A percentile compares a stretch with the other conserved stretches of the same genome.
phyloP scores from a whole-genome alignment of 2,329 filamentous ascomycete species.

The Chrysoporthe deuterocubensis region DNA sequence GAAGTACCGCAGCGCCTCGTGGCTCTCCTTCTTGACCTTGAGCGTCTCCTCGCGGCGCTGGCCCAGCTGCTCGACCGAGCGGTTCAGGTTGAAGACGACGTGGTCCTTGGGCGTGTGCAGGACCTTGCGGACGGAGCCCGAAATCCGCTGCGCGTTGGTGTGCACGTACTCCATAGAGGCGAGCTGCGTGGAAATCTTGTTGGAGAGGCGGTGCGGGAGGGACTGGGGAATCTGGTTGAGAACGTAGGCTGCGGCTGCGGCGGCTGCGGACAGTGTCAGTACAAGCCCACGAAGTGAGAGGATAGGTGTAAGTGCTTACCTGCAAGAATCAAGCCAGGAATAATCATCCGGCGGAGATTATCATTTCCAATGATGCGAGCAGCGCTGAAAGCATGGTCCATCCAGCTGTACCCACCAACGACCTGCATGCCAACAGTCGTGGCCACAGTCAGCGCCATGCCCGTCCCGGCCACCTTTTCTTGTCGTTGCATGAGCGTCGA shows the following conservation, averaged over 20 bases:
- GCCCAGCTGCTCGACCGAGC: conserved; percentile 82
- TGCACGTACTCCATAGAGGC: conserved; percentile 90
- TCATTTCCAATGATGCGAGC: conserved; percentile 80
- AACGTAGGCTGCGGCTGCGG: conserved; percentile 78
- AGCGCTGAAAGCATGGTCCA: conserved; percentile 83
- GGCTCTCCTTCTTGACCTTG: conserved; percentile 81
- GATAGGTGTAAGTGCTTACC: conserved; percentile 60
- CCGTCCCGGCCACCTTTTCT: conserved; percentile 91
- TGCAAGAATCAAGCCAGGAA: conserved; percentile 79
- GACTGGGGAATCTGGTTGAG: conserved; percentile 87
- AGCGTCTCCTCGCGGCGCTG: conserved; percentile 79
- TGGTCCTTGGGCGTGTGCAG: conserved; percentile 86
- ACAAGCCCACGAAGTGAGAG: conserved; percentile 21
- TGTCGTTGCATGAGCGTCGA: conserved; percentile 82
- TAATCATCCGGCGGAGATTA: conserved; percentile 77
- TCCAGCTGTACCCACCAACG: conserved; percentile 83
- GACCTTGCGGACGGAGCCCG: conserved; percentile 83
- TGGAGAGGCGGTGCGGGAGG: conserved; percentile 80
- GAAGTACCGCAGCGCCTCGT: conserved; percentile 90
- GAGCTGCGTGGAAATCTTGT: conserved; percentile 83
- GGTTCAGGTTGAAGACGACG: conserved; percentile 80
- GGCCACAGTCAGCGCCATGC: conserved; percentile 90
- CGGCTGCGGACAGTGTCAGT: conserved; percentile 55
- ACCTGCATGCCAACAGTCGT: conserved; percentile 83
- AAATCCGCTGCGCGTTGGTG: conserved; percentile 82